These are phyloP conservation scores for Fusarium robinianum DNA, from an alignment of 2,329 filamentous ascomycete species.

Conservation along the genomic window DNA sequence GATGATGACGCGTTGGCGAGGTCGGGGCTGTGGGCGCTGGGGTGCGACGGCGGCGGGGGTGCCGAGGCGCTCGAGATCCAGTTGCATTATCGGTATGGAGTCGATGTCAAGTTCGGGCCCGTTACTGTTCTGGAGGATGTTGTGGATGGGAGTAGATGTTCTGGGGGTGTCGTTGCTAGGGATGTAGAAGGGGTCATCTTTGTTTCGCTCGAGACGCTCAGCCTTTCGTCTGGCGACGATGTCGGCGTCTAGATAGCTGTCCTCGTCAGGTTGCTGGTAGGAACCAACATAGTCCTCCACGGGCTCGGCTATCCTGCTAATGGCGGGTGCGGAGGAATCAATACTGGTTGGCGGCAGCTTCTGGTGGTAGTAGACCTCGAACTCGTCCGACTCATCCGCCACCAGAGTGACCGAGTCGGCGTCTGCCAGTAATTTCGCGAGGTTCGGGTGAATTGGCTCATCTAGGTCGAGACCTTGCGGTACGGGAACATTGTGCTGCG, in stretches of 20 bases:
- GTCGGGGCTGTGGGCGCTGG: slow-evolving; percentile 46
- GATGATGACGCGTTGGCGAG: slow-evolving; percentile 67
- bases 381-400: slow-evolving; percentile 65
- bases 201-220: slow-evolving; percentile 80
- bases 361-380: slow-evolving; percentile 68
- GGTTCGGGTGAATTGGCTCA: slow-evolving; percentile 76
- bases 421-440: slow-evolving; percentile 68
- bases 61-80: slow-evolving; percentile 69
- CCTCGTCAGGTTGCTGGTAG: slow-evolving; percentile 64
- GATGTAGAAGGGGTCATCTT: slow-evolving; percentile 97
- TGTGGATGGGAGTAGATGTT: slow-evolving; percentile 77
- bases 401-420: slow-evolving; percentile 56
- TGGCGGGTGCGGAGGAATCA: slow-evolving; percentile 57
- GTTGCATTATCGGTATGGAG: slow-evolving; percentile 92
- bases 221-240: slow-evolving; percentile 74
- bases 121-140: slow-evolving; percentile 72
- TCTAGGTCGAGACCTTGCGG: slow-evolving; percentile 79
- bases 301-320: slow-evolving; percentile 56
- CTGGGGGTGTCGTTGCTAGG: slow-evolving; percentile 58
- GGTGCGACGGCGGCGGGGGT: slow-evolving; percentile 38
- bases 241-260: slow-evolving; percentile 72
- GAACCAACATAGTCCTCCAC: slow-evolving; percentile 55
- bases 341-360: slow-evolving; percentile 56
- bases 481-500: slow-evolving; percentile 83
- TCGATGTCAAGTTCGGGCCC: slow-evolving; percentile 86